A percentile compares a stretch with the other conserved stretches of the same genome.
phyloP scores from a whole-genome alignment of 495 filamentous ascomycete genomes.

The Talaromyces proteolyticus region DNA sequence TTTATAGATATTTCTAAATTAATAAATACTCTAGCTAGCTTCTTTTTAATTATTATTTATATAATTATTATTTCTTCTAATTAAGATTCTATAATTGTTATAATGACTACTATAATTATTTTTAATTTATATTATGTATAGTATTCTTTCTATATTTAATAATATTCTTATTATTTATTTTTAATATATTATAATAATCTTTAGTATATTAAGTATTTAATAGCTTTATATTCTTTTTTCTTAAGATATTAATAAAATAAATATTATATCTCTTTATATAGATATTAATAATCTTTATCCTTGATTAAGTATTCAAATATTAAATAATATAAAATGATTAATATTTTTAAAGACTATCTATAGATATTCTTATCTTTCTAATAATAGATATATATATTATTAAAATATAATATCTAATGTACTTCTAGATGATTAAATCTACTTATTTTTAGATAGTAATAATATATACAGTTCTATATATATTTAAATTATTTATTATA shows the following conservation, averaged over 20 bases:
- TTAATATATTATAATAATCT: not conserved
- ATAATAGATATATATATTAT: not conserved
- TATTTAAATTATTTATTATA: not conserved
- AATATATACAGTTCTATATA: not conserved
- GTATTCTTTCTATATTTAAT: not conserved
- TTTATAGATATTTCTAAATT: no score
- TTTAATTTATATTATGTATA: not conserved
- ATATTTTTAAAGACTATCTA: not conserved
- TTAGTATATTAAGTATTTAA: no score
- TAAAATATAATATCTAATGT: not conserved
- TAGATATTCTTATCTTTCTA: no score
- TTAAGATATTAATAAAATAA: no score
- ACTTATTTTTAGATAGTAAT: not conserved
- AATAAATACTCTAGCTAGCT: no score
- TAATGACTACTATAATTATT: not conserved
- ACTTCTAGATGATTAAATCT: not conserved
- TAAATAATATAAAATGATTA: not conserved
- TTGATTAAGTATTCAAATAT: not conserved
- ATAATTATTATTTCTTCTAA: no score
- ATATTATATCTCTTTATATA: not conserved
- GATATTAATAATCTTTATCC: not conserved
- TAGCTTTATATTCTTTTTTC: no score
- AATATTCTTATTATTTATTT: not conserved
- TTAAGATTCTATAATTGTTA: no score
- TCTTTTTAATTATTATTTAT: no score